phyloP scores from a whole-genome alignment of 169 alveolate species.

The Cryptosporidium sp. region DNA sequence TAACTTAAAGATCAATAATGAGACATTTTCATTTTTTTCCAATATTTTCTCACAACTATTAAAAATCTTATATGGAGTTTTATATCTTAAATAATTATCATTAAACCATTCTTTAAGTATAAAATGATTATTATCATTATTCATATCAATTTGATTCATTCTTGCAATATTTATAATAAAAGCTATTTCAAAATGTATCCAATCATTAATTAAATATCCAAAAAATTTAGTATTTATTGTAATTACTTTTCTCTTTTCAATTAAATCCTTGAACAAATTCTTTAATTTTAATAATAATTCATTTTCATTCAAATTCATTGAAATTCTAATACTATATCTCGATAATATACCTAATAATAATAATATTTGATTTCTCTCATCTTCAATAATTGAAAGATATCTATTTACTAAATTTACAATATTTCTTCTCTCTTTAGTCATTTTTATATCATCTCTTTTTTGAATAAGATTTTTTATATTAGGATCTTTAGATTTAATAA shows the following conservation, averaged over 20 bases:
- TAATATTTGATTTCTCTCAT: constrained; percentile 30
- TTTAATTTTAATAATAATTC: neutral
- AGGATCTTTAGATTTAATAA: neutral
- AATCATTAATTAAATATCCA: neutral
- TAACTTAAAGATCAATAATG: neutral
- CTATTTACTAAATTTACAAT: neutral
- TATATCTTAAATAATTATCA: neutral
- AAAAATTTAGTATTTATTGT: neutral
- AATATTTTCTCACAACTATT: neutral
- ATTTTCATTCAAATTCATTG: neutral
- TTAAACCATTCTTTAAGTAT: constrained; percentile 38
- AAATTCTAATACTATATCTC: neutral
- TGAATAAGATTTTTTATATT: neutral
- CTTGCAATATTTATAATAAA: constrained; percentile 20
- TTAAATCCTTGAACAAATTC: neutral
- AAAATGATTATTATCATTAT: neutral
- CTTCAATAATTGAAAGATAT: neutral
- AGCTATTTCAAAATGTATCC: constrained; percentile 12
- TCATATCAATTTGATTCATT: neutral
- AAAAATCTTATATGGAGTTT: constrained; percentile 16
- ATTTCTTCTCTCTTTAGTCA: neutral
- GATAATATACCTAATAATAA: neutral
- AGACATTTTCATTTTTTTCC: neutral
- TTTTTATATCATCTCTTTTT: neutral
- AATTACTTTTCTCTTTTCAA: neutral